Conservation (phyloP, 2,329 filamentous ascomycete genomes). For the Apiospora kogelbergensis region DNA sequence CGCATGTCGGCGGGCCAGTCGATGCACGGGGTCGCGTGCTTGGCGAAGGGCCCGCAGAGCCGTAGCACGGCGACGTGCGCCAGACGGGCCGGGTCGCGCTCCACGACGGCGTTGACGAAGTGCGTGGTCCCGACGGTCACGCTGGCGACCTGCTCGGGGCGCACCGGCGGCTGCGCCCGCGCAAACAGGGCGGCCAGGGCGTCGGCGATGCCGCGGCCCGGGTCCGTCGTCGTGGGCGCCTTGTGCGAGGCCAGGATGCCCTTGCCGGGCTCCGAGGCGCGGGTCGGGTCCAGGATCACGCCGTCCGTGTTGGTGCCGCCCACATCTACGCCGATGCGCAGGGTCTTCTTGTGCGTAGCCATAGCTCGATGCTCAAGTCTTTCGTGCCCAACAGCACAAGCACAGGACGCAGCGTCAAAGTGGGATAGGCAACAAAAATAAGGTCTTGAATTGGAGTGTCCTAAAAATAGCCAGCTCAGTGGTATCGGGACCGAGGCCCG, state of each 20-base stretch:
- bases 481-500: neutral
- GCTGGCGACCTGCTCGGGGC: slow-evolving; percentile 40
- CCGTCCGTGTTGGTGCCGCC: slow-evolving; percentile 54
- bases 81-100: slow-evolving; percentile 48
- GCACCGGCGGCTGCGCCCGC: slow-evolving; percentile 17
- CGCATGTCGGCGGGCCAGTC: slow-evolving; percentile 54
- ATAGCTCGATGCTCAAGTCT: slow-evolving; percentile 13
- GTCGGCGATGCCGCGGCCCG: slow-evolving; percentile 45
- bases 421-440: neutral
- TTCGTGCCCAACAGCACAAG: too few relatives aligned
- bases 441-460: slow-evolving; percentile 1
- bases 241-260: slow-evolving; percentile 52
- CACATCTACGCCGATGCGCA: slow-evolving; percentile 32
- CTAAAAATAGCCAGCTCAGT: neutral
- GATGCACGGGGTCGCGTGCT: slow-evolving; percentile 48
- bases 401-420: neutral
- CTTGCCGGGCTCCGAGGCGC: slow-evolving; percentile 33
- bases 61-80: slow-evolving; percentile 53
- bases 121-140: slow-evolving; percentile 57
- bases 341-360: slow-evolving; percentile 17
- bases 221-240: slow-evolving; percentile 47
- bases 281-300: slow-evolving; percentile 46
- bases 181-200: slow-evolving; percentile 44
- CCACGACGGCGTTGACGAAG: slow-evolving; percentile 59
- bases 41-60: slow-evolving; percentile 53